Evolutionary conservation across 495 filamentous ascomycete genomes (phyloP).

Genomic region (Thermochaetoides thermophila): DNA sequence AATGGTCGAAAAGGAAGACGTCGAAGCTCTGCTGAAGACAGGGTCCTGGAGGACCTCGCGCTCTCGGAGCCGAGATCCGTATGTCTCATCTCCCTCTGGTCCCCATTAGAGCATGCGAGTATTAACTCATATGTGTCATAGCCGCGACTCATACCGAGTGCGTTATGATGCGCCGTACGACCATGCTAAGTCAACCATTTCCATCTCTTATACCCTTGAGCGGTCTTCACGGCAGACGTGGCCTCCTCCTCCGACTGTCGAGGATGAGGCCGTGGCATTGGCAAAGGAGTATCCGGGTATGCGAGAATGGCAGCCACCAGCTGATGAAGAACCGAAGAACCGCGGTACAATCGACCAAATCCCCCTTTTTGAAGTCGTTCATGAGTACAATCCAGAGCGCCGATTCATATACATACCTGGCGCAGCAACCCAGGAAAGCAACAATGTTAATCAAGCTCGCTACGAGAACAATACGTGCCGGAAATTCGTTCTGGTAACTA

Average conservation of each 20-base stretch:
- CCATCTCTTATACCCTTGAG: too few species aligned
- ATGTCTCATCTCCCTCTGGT: constrained; percentile 10
- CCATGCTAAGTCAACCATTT: constrained; percentile 3
- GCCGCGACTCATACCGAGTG: constrained; percentile 7
- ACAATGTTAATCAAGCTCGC: constrained; percentile 10
- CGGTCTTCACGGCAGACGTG: too few species aligned
- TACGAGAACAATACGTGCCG: constrained; percentile 31
- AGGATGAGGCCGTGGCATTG: constrained; percentile 31
- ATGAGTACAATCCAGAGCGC: constrained; percentile 32
- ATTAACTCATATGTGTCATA: too few species aligned
- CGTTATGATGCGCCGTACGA: constrained; percentile 7
- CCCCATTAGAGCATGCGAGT: too few species aligned
- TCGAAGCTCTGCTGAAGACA: constrained; percentile 23
- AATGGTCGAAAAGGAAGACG: constrained; percentile 24
- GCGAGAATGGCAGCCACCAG: too few species aligned
- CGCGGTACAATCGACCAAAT: constrained; percentile 30
- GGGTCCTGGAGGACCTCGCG: constrained; percentile 30
- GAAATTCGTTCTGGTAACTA: constrained; percentile 17
- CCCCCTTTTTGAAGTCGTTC: constrained; percentile 25
- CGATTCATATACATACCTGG: constrained; percentile 30
- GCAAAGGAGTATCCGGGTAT: constrained; percentile 27
- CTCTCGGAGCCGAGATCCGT: constrained; percentile 27
- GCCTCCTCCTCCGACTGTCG: constrained; percentile 30
- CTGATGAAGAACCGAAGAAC: constrained; percentile 26
- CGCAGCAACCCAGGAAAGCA: constrained; percentile 9